Base-by-base conservation (phyloP, 148 eudicot species). In the Rhododendron molle region DNA sequence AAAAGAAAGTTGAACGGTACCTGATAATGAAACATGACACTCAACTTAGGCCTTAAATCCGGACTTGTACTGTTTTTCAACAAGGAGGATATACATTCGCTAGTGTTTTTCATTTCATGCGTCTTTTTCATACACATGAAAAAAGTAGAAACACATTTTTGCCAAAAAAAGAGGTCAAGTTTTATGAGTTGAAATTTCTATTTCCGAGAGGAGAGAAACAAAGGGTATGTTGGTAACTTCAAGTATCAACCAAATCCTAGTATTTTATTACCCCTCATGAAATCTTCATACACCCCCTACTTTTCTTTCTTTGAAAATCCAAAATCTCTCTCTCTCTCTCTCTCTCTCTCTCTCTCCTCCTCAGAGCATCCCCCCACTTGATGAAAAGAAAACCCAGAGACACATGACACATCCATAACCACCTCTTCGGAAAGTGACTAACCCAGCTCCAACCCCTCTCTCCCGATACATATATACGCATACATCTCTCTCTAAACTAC, bases 271-370 rank as follows among this genome's bases (percentile, higher is more conserved):
- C 34, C 26, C 83, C 83, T 32, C 83, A 32, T 54, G 44, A 80
- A 40, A 40, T n/a, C 34, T 5, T 79, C 54, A 40, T 18, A 26
- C 6, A 6, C 5, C 36, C 60, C 65, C 43, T 43, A 18, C 82
- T 43, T 14, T n/a, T 10, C n/a, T 20, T 40, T 11, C 26, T 40
- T 78, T 78, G 11, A 20, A 78, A 46, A 78, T 18, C 40, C 82
- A 38, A 28, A 26, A 21, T 23, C 69, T 62, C 69, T 62, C 69
- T 78, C 81, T 46, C 80, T 49, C 87, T 40, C 80, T 14, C 58
- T 52, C 67, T 60, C 67, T 60, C 67, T 78, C 81, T 46, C 80
- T 49, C 87, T 83, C 80, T 81, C 46, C 21, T 18, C 13, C 44
- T 7, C 9, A 73, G 20, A 26, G 34, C 76, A 72, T 72, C 76